These are phyloP conservation scores for Prunus salicina DNA, from an alignment of 306 rosid genomes.

Conservation along the genomic window DNA sequence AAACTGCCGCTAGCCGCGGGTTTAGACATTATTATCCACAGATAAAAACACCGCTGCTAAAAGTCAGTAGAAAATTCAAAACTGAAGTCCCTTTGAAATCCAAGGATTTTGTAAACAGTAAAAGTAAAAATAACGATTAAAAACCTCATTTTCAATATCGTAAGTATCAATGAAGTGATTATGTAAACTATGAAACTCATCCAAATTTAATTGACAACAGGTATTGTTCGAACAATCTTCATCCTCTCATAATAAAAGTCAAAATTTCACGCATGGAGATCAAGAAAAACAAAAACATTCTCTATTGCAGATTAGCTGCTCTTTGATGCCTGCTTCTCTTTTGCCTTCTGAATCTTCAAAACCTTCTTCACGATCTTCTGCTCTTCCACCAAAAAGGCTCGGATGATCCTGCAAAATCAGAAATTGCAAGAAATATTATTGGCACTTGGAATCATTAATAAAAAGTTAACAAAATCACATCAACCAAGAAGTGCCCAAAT, in stretches of 20 bases:
- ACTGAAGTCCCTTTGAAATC: fast-evolving
- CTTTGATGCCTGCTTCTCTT: conserved; percentile 55
- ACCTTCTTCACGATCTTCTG: conserved; percentile 81
- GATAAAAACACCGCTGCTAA: too few species aligned
- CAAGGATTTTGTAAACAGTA: too few species aligned
- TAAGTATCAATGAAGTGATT: background rate
- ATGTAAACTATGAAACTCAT: conserved; percentile 4
- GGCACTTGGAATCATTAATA: too few species aligned
- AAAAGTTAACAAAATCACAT: background rate
- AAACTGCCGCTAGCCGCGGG: too few species aligned
- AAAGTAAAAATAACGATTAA: too few species aligned
- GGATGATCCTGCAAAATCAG: conserved; percentile 43
- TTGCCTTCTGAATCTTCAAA: conserved; percentile 76
- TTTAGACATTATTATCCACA: too few species aligned
- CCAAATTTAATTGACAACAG: conserved; percentile 1
- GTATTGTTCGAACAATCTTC: conserved; percentile 8
- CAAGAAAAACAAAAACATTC: background rate
- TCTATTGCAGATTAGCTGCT: conserved; percentile 26
- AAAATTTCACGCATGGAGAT: conserved; percentile 14
- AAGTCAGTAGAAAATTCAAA: too few species aligned
- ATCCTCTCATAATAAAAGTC: background rate
- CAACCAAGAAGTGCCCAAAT: background rate
- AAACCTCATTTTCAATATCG: too few species aligned
- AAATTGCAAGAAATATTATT: background rate
- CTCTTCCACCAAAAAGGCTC: conserved; percentile 76